These are phyloP conservation scores for Xylaria venustula DNA, from an alignment of 495 filamentous ascomycete genomes.

Conservation along the genomic window DNA sequence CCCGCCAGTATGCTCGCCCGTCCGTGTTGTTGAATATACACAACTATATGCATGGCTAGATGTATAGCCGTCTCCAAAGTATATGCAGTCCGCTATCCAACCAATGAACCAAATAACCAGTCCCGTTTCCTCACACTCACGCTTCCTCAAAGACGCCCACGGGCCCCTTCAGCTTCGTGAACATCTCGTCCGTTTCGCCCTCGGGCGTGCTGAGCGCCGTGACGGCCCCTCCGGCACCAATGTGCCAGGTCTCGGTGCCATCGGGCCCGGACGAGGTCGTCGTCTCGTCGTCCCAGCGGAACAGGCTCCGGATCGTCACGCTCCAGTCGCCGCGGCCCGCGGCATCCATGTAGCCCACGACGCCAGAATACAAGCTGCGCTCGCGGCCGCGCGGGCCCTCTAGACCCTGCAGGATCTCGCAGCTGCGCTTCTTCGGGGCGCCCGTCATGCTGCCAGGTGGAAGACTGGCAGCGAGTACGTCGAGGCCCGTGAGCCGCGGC, in stretches of 20 bases:
- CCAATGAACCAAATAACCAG: not conserved
- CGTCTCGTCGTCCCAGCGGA: constrained; percentile 61
- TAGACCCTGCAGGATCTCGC: constrained; percentile 70
- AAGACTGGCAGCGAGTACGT: constrained; percentile 72
- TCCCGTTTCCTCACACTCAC: not conserved
- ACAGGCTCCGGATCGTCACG: constrained; percentile 79
- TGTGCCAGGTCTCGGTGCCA: constrained; percentile 69
- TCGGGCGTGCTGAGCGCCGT: constrained; percentile 73
- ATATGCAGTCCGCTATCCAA: not conserved
- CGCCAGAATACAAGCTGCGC: constrained; percentile 84
- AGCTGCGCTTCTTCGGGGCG: constrained; percentile 86
- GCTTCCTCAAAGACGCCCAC: constrained; percentile 52
- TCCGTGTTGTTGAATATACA: not conserved
- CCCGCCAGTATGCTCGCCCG: not conserved
- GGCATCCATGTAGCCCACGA: constrained; percentile 84
- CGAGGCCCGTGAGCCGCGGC: constrained; percentile 53
- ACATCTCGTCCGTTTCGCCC: constrained; percentile 90
- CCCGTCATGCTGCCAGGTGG: constrained; percentile 96
- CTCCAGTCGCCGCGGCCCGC: constrained; percentile 84
- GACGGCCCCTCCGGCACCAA: constrained; percentile 87
- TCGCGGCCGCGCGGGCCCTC: constrained; percentile 54
- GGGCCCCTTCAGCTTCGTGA: constrained; percentile 71
- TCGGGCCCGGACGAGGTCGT: not conserved
- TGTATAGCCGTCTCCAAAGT: too few species aligned
- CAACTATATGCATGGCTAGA: not conserved